Conservation (phyloP, 2,329 filamentous ascomycete species). For the Penicillium aurantiogriseum region DNA sequence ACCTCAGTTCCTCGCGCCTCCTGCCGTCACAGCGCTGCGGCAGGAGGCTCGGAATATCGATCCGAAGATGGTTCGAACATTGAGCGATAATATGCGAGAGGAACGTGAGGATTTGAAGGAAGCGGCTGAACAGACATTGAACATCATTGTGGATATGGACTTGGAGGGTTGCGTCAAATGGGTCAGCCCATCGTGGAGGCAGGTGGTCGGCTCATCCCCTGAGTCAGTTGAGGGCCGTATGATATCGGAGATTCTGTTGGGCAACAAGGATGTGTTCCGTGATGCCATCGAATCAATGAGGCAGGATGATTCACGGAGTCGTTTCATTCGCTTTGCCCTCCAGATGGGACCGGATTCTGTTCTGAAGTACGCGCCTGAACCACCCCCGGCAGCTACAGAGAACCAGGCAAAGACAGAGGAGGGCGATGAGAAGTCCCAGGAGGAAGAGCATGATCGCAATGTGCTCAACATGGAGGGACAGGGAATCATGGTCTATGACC, state of each 20-base stretch:
- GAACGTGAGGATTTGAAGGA: constrained; percentile 92
- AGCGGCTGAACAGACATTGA: constrained; percentile 92
- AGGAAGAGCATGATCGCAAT: constrained; percentile 45
- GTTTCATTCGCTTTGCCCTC: constrained; percentile 79
- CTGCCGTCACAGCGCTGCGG: constrained; percentile 45
- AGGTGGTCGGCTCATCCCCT: constrained; percentile 79
- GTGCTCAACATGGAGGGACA: constrained; percentile 85
- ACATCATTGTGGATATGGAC: constrained; percentile 91
- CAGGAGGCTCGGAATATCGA: constrained; percentile 43
- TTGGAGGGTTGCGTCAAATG: constrained; percentile 88
- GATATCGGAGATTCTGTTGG: constrained; percentile 78
- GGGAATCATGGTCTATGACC: constrained; percentile 97
- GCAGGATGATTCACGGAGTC: constrained; percentile 88
- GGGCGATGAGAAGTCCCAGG: constrained; percentile 37
- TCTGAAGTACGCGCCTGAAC: constrained; percentile 50
- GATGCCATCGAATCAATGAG: constrained; percentile 85
- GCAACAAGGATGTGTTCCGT: constrained; percentile 75
- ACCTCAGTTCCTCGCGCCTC: constrained; percentile 44
- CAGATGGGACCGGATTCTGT: constrained; percentile 68
- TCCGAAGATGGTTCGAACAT: constrained; percentile 57
- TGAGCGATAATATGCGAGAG: constrained; percentile 87
- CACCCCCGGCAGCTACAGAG: constrained; percentile 25
- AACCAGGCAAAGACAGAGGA: constrained; percentile 22
- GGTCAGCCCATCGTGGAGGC: constrained; percentile 94
- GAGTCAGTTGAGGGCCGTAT: constrained; percentile 71